Base-by-base conservation (phyloP, 805 yeast genomes). In the Clavispora carvajalis region DNA sequence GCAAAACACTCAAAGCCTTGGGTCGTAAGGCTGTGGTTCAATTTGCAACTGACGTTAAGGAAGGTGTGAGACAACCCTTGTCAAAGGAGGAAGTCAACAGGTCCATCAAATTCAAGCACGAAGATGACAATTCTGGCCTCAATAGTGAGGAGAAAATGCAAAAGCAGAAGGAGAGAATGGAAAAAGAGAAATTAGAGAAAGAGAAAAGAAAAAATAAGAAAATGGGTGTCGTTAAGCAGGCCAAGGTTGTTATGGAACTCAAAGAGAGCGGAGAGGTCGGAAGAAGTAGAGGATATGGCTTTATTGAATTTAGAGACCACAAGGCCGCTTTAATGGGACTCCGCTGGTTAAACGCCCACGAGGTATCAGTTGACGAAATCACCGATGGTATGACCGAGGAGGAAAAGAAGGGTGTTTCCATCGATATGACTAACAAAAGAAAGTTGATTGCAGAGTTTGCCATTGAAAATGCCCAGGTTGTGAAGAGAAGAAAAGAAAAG, bases 231-330 rank as follows among this genome's bases (percentile, higher is more conserved):
- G 95, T 93, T 3, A 82, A 78, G 62, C 98, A 93, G 65, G 85
- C 97, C 19, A 93, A 93, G 68, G 82, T 93, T 49, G 85, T 93
- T 47, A 85, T 79, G 73, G 99, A 93, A 65, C 85, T 87, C 33
- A 91, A 90, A 60, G 95, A 89, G 7, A 71, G 91, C 7, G 95
- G 95, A 16, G 83, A 82, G 19, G 64, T 73, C 22, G 99, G 99
- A 41, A 77, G 99, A 63, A 82, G 93, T 57, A 82, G 97, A 71
- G 99, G 99, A 45, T 93, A 91, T 56, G 99, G 99, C 48, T 91
- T 93, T 73, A 64, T 93, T 34, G 98, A 93, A 65, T 89, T 74
- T 62, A 80, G 89, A 63, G 95, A 90, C 62, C 99, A 93, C 62
- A 85, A 84, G 62, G 61, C 82, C 47, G 98, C 99, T 1, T 73